Evolutionary conservation across 352 stramenopile genomes (phyloP), one percentile per base, ranked within the genome.

Genomic region (Pythium brassicae): DNA sequence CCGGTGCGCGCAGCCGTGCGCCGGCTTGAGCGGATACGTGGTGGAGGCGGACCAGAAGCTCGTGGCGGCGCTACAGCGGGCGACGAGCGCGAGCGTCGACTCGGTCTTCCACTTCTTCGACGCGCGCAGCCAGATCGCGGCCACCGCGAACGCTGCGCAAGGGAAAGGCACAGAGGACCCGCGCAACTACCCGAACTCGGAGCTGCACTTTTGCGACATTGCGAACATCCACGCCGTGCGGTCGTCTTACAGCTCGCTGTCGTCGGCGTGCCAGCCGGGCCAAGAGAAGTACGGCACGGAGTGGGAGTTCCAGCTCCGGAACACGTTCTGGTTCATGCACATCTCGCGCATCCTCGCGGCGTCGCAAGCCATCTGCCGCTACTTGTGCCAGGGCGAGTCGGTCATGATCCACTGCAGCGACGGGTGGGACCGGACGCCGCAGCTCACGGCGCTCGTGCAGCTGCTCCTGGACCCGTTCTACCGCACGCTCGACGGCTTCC

Each of bases 371-470:
- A 95, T 98, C 12, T 98, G 97, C 29, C 92, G 94, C 47, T 95
- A 91, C 66, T 72, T 99, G 27, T 92, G 90, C 51, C 90, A 98
- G 61, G 80, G 89, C 27, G 83, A 97, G 32, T 97, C 97, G 1
- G 91, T 99, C 9, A 91, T 99, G 68, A 83, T 99, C 46, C 97
- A 99, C 69, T 99, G 97, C 68, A 98, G 89, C 62, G 96, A 99
- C 63, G 97, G 97, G 11, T 99, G 97, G 97, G 97, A 99, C 76
- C 86, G 97, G 17, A 99, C 97, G 7, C 90, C 95, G 6, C 96
- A 99, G 78, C 89, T 99, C 25, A 92, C 86, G 4, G 87, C 74
- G 8, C 83, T 99, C 43, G 89, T 98, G 17, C 92, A 99, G 74
- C 65, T 99, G 4, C 68, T 99, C 6, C 57, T 99, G 43, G 97